Base-by-base conservation (phyloP, 1,139 yeast genomes). In the Kodamaea sp. region DNA sequence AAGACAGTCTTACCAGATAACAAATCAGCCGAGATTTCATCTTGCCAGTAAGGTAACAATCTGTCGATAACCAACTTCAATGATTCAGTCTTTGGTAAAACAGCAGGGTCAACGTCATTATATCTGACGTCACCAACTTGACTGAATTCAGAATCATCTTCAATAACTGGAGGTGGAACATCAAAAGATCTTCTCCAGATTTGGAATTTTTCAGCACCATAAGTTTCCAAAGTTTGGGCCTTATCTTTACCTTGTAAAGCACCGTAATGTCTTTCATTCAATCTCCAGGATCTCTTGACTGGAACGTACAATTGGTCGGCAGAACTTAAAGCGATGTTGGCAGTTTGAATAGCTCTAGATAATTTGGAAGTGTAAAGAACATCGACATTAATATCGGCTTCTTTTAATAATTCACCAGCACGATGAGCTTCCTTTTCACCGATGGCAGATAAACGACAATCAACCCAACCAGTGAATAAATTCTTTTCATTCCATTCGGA, bases 401-500 rank as follows among this genome's bases (percentile, higher is more conserved):
- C 95, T 70, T 83, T 84, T 65, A 92, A 75, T 63, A 92, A 78
- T 65, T 81, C 90, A 69, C 97, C 98, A 53, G 97, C 98, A 67
- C 86, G 82, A 56, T 75, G 74, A 55, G 97, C 97, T 75, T 92
- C 97, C 65, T 83, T 76, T 66, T 77, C 79, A 69, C 97, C 97
- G 55, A 77, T 70, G 47, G 78, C 90, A 42, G 94, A 81, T 66
- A 92, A 81, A 64, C 79, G 78, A 53, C 88, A 95, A 67, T 90
- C 97, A 50, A 90, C 97, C 98, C 98, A 92, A 62, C 98, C 98
- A 67, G 97, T 90, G 83, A 92, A 92, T 58, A 90, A 79, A 80
- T 92, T 90, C 79, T 87, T 87, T 72, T 88, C 96, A 71, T 90
- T 90, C 97, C 97, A 90, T 70, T 87, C 97, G 73, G 96, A 86